Percentiles rank a stretch among this genome's conserved stretches.
phyloP scores from a whole-genome alignment of 2,329 filamentous ascomycete species.

The Penicillium sp. region DNA sequence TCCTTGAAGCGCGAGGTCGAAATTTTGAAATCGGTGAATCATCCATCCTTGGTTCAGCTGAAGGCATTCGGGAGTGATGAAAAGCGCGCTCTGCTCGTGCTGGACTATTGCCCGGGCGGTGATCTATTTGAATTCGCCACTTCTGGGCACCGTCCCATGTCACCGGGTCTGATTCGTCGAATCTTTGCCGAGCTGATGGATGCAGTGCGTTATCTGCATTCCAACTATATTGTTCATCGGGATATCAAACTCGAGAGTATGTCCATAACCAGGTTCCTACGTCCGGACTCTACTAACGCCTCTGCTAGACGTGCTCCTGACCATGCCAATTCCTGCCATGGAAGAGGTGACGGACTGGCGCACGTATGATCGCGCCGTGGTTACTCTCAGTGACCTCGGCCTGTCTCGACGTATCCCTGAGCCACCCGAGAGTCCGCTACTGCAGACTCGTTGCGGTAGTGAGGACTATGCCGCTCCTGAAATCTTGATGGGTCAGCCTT shows the following conservation, averaged over 20 bases:
- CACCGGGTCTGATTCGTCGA: constrained; percentile 72
- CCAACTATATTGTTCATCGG: constrained; percentile 85
- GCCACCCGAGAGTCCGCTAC: constrained; percentile 76
- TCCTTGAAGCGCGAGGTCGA: constrained; percentile 94
- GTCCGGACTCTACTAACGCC: constrained; percentile 26
- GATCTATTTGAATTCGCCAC: constrained; percentile 94
- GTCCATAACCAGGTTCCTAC: constrained; percentile 11
- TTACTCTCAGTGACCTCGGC: constrained; percentile 90
- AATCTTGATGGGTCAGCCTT: constrained; percentile 91
- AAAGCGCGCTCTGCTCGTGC: constrained; percentile 79
- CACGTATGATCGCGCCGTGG: constrained; percentile 78
- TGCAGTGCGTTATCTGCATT: constrained; percentile 85
- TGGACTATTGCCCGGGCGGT: constrained; percentile 91
- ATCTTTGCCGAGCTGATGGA: constrained; percentile 89
- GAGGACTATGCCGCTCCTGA: constrained; percentile 98
- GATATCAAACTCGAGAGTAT: constrained; percentile 98
- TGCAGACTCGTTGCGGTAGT: constrained; percentile 93
- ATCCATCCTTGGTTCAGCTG: constrained; percentile 88
- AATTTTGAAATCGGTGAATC: constrained; percentile 84
- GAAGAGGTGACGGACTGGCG: constrained; percentile 72
- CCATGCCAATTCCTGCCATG: constrained; percentile 73
- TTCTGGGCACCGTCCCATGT: constrained; percentile 70
- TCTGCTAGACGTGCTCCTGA: constrained; percentile 81
- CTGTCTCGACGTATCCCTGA: constrained; percentile 81
- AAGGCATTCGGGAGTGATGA: constrained; percentile 90